A percentile compares a stretch with the other conserved stretches of the same genome.
phyloP scores from a whole-genome alignment of 306 rosid genomes.

The Trifolium dubium region DNA sequence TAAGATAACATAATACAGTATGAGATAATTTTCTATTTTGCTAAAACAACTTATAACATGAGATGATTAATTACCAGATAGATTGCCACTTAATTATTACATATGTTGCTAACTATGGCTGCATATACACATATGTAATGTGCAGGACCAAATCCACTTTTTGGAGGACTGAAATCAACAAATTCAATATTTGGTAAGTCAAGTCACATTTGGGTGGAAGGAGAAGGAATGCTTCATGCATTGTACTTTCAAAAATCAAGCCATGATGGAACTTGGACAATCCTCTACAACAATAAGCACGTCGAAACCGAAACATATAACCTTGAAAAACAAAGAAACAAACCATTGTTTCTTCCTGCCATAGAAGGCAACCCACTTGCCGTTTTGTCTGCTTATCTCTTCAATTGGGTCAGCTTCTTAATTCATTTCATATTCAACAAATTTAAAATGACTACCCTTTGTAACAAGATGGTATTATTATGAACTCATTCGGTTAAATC shows the following conservation, averaged over 20 bases:
- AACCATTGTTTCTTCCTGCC: conserved; percentile 68
- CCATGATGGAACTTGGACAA: conserved; percentile 45
- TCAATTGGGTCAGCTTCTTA: conserved; percentile 58
- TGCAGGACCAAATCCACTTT: conserved; percentile 77
- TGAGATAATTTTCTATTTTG: no score
- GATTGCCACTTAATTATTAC: background rate
- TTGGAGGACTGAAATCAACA: conserved; percentile 73
- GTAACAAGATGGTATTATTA: no score
- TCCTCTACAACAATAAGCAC: conserved; percentile 63
- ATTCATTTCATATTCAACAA: background rate
- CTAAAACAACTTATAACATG: no score
- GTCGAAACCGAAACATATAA: conserved; percentile 66
- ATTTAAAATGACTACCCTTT: no score
- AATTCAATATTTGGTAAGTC: conserved; percentile 65
- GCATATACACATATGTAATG: background rate
- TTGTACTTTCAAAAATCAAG: conserved; percentile 49
- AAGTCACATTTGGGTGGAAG: conserved; percentile 72
- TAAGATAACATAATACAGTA: no score
- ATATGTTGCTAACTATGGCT: background rate
- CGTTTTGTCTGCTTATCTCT: conserved; percentile 56
- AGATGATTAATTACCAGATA: no score
- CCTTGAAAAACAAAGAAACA: conserved; percentile 58
- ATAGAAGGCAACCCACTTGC: conserved; percentile 59
- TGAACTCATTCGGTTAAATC: background rate
- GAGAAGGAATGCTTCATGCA: conserved; percentile 90